Conservation (phyloP, 306 rosid species). For the Boehmeria nivea region DNA sequence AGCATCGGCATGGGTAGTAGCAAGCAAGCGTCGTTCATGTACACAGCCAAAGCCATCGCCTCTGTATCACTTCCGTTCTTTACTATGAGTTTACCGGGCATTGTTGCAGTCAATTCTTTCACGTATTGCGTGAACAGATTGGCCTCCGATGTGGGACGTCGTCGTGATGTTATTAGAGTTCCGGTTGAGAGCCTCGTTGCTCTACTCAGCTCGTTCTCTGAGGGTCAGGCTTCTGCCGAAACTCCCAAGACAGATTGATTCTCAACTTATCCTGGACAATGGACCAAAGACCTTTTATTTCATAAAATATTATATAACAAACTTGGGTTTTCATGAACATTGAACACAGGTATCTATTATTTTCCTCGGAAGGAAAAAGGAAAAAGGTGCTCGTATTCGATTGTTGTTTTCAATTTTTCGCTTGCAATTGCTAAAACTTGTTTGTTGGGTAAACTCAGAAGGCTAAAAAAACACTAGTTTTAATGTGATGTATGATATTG, state of each 20-base stretch:
- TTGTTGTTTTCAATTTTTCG: no score
- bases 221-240: conserved; percentile 7
- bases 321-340: no score
- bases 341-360: no score
- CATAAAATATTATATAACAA: neutral
- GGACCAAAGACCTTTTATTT: neutral
- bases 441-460: no score
- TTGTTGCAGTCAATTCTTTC: conserved; percentile 33
- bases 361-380: conserved; percentile 15
- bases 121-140: conserved; percentile 40
- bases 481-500: no score
- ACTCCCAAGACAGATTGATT: neutral
- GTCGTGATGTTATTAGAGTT: conserved; percentile 45
- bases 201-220: conserved; percentile 16
- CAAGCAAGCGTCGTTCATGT: conserved; percentile 49
- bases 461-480: no score
- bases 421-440: no score
- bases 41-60: conserved; percentile 35
- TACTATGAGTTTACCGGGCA: conserved; percentile 24
- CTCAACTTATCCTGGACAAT: neutral
- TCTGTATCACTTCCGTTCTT: conserved; percentile 33
- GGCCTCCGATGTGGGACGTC: conserved; percentile 47
- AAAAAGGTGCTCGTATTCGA: no score
- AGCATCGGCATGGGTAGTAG: conserved; percentile 42
- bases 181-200: conserved; percentile 47